phyloP scores from a whole-genome alignment of 495 filamentous ascomycete genomes.

The Aspergillus biplanus region DNA sequence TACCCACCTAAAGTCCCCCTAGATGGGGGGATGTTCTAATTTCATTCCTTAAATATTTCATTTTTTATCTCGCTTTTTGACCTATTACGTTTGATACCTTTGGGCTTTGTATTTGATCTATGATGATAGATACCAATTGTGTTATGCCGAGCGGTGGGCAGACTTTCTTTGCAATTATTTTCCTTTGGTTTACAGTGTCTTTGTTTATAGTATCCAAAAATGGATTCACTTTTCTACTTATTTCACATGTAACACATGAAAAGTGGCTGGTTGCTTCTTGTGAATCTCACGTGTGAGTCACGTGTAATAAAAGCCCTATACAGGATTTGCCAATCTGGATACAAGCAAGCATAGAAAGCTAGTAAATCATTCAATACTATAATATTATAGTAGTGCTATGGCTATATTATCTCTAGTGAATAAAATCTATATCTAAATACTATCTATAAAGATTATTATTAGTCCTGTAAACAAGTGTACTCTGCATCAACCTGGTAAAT shows the following conservation, averaged over 20 bases:
- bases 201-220: conserved; percentile 9
- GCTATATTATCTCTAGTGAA: not conserved
- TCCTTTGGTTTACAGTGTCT: not conserved
- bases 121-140: conserved; percentile 33
- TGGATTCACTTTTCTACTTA: conserved; percentile 14
- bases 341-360: not conserved
- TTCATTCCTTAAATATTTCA: conserved; percentile 16
- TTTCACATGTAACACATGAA: not conserved
- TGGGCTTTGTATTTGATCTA: conserved; percentile 28
- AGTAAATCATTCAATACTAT: not conserved
- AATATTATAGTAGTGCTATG: not conserved
- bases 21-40: conserved; percentile 53
- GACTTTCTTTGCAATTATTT: conserved; percentile 18
- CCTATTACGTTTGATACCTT: conserved; percentile 32
- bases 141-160: conserved; percentile 29
- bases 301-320: conserved; percentile 21
- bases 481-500: too few species aligned
- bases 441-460: too few species aligned
- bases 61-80: conserved; percentile 25
- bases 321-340: not conserved
- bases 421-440: too few species aligned
- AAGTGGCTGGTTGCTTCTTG: not conserved
- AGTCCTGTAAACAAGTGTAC: too few species aligned
- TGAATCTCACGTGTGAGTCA: conserved; percentile 6
- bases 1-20: conserved; percentile 44